A percentile compares a stretch with the other conserved stretches of the same genome.
phyloP scores from a whole-genome alignment of 2,329 filamentous ascomycete genomes.

The Aspergillus sp. region DNA sequence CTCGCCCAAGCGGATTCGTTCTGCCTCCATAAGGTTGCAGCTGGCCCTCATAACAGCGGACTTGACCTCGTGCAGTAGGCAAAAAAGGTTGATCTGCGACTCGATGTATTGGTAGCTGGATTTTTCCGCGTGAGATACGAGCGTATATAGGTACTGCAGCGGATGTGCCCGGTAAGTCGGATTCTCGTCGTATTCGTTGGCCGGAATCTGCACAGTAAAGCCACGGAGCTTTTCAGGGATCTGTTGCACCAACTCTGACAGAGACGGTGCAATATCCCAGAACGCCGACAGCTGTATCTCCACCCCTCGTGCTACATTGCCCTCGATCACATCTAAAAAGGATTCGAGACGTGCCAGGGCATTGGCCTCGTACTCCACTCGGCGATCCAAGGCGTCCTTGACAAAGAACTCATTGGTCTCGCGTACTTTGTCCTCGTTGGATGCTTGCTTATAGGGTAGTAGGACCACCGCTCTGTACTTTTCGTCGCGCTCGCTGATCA shows the following conservation, averaged over 20 bases:
- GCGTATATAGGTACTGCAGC: conserved; percentile 83
- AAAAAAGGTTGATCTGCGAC: conserved; percentile 86
- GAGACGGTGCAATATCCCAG: conserved; percentile 92
- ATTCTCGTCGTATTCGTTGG: conserved; percentile 80
- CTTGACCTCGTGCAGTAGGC: conserved; percentile 86
- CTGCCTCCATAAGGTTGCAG: conserved; percentile 66
- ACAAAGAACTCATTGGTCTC: conserved; percentile 81
- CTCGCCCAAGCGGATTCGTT: conserved; percentile 55
- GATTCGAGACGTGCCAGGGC: conserved; percentile 72
- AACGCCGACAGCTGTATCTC: conserved; percentile 91
- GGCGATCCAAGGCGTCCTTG: conserved; percentile 73
- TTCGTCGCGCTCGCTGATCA: conserved; percentile 81
- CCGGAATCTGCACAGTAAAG: conserved; percentile 76
- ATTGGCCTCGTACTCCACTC: conserved; percentile 69
- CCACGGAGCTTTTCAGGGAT: conserved; percentile 61
- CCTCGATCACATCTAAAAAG: conserved; percentile 77
- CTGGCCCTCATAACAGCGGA: conserved; percentile 73
- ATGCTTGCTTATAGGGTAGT: conserved; percentile 72
- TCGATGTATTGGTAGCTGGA: conserved; percentile 97
- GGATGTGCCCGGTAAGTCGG: conserved; percentile 78
- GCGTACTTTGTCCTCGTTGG: conserved; percentile 75
- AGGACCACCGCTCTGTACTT: conserved; percentile 84
- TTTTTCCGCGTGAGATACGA: conserved; percentile 85
- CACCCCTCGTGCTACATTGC: conserved; percentile 82
- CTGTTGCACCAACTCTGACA: conserved; percentile 76